These are phyloP conservation scores for Xylariaceae sp. DNA, from an alignment of 2,329 filamentous ascomycete species.

Conservation along the genomic window DNA sequence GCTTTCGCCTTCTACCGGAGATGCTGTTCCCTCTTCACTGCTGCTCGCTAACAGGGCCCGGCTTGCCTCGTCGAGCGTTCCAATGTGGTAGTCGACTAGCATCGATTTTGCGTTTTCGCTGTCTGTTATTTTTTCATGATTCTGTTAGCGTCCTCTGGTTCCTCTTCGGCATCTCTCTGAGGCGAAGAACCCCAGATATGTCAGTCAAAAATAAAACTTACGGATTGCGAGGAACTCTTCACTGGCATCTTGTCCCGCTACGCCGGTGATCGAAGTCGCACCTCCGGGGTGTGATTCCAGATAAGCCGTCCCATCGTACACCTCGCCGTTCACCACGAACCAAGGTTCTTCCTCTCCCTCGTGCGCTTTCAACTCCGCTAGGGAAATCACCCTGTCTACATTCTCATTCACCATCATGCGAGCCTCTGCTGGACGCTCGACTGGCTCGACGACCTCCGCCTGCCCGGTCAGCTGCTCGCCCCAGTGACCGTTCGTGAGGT, in stretches of 20 bases:
- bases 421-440: conserved; percentile 58
- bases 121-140: conserved; percentile 45
- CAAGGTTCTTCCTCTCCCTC: conserved; percentile 62
- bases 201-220: too few species aligned
- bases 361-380: conserved; percentile 68
- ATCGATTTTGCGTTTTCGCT: conserved; percentile 87
- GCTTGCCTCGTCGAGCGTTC: conserved; percentile 61
- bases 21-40: conserved; percentile 28
- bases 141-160: conserved; percentile 9
- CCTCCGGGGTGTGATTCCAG: conserved; percentile 81
- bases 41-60: conserved; percentile 46
- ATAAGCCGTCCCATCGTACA: conserved; percentile 81
- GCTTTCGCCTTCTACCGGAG: conserved; percentile 47
- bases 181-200: too few species aligned
- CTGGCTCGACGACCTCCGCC: conserved; percentile 35
- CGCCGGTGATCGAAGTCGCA: conserved; percentile 74
- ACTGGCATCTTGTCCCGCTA: conserved; percentile 73
- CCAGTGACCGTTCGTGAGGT: conserved; percentile 78
- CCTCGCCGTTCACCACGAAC: conserved; percentile 84
- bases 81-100: conserved; percentile 83
- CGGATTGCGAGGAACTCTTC: conserved; percentile 92
- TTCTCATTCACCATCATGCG: conserved; percentile 72
- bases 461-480: conserved; percentile 62
- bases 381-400: conserved; percentile 56
- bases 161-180: too few species aligned